Evolutionary conservation across 257 asterid genomes (phyloP).

Genomic region (Coffea canephora): DNA sequence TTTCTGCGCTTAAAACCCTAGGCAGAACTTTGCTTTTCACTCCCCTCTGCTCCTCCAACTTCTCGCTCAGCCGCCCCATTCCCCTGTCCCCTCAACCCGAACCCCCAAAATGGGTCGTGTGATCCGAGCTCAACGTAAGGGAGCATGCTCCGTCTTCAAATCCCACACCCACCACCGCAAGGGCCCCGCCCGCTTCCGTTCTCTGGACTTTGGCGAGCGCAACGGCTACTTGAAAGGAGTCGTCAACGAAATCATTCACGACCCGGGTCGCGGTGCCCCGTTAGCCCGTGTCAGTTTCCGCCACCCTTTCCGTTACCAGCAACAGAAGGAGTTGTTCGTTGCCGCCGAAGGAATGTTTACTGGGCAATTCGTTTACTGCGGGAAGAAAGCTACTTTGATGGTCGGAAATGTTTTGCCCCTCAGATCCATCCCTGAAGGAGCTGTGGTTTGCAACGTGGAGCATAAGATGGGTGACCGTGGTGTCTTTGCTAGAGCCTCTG

Average conservation of each 20-base stretch:
- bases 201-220: conserved; percentile 79
- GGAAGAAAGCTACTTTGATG: conserved; percentile 61
- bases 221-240: conserved; percentile 83
- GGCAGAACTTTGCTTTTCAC: neutral
- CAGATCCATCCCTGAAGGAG: conserved; percentile 76
- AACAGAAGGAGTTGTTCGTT: conserved; percentile 74
- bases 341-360: conserved; percentile 80
- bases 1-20: too few species aligned
- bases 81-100: neutral
- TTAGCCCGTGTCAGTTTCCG: conserved; percentile 67
- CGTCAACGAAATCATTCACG: conserved; percentile 62
- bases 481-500: conserved; percentile 67
- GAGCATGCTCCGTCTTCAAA: conserved; percentile 68
- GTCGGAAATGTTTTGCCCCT: conserved; percentile 73
- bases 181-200: conserved; percentile 71
- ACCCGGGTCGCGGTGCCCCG: conserved; percentile 85
- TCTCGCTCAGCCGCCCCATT: neutral
- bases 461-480: conserved; percentile 79
- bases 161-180: conserved; percentile 85
- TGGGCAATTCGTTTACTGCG: conserved; percentile 68
- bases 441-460: conserved; percentile 75
- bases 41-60: neutral
- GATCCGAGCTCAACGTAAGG: conserved; percentile 76
- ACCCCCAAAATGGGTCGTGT: conserved; percentile 59
- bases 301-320: conserved; percentile 73